Conservation (phyloP, 768 basidiomycete species). For the Auricularia heimuer region DNA sequence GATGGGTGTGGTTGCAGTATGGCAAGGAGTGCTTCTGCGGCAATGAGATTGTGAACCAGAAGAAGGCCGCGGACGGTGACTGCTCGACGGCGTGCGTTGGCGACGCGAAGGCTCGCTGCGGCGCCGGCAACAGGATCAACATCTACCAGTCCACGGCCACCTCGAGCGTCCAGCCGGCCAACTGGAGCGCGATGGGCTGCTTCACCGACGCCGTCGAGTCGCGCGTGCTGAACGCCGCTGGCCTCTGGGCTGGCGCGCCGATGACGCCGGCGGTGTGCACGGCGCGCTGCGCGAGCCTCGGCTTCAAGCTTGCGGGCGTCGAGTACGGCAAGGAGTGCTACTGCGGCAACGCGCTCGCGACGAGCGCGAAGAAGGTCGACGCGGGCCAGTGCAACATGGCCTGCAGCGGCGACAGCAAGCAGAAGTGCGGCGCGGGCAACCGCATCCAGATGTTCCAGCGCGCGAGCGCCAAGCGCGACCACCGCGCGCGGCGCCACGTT, state of each 20-base stretch:
- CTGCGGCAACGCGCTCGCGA: conserved; percentile 14
- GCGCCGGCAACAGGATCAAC: background rate
- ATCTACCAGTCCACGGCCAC: conserved; percentile 1
- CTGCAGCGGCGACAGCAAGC: conserved; percentile 1
- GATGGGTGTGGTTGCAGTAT: background rate
- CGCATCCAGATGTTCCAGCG: conserved; percentile 5
- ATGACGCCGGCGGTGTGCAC: conserved; percentile 16
- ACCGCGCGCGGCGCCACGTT: background rate
- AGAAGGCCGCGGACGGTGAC: background rate
- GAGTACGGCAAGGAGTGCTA: conserved; percentile 18
- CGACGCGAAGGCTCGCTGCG: conserved; percentile 1
- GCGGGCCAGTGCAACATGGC: conserved; percentile 15
- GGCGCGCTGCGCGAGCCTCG: conserved; percentile 11
- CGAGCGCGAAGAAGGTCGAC: conserved; percentile 14
- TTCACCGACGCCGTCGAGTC: background rate
- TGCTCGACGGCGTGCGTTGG: conserved; percentile 10
- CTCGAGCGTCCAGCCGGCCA: background rate
- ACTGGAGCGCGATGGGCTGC: conserved; percentile 1
- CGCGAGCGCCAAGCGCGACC: background rate
- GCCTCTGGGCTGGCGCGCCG: conserved; percentile 4
- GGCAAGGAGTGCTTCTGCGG: conserved; percentile 40
- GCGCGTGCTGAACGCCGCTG: conserved; percentile 13
- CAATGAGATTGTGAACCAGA: conserved; percentile 39
- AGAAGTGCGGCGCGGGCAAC: conserved; percentile 3
- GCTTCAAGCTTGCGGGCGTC: conserved; percentile 15